Percentiles rank a stretch among this genome's conserved stretches.
phyloP scores from a whole-genome alignment of 257 asterid species.

The Solanum stenotomum region DNA sequence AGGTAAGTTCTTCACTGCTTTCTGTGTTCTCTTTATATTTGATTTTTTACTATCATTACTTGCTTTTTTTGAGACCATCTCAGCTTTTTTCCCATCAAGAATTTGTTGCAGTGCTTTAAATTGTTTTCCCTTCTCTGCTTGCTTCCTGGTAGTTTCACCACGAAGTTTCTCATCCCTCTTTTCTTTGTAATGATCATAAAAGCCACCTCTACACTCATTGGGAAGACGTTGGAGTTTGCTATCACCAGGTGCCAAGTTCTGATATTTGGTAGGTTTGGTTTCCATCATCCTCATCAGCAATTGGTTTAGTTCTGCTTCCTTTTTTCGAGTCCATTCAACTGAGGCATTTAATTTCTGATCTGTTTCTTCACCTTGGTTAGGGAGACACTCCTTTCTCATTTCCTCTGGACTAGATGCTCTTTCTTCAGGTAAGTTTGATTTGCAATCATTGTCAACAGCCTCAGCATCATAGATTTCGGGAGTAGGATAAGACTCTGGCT shows the following conservation, averaged over 20 bases:
- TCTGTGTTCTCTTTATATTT: constrained; percentile 46
- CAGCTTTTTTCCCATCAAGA: constrained; percentile 19
- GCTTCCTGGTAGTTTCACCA: constrained; percentile 44
- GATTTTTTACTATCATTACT: constrained; percentile 36
- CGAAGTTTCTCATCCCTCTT: constrained; percentile 69
- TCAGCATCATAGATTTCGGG: constrained; percentile 3
- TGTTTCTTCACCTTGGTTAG: constrained; percentile 21
- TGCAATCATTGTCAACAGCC: constrained; percentile 27
- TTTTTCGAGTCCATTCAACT: constrained; percentile 84
- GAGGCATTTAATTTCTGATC: constrained; percentile 38
- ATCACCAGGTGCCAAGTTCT: constrained; percentile 24
- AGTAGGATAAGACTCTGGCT: constrained; percentile 20
- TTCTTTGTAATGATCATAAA: constrained; percentile 37
- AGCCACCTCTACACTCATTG: constrained; percentile 51
- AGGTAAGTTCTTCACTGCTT: constrained; percentile 30
- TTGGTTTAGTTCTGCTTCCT: constrained; percentile 87
- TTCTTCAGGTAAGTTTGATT: constrained; percentile 25
- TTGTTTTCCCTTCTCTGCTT: constrained; percentile 51
- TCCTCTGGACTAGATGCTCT: constrained; percentile 17
- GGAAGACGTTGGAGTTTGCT: constrained; percentile 49
- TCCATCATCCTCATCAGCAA: constrained; percentile 84
- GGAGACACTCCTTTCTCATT: constrained; percentile 30
- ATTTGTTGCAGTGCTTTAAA: constrained; percentile 11
- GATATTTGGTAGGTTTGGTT: constrained; percentile 56
- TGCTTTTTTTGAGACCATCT: constrained; percentile 31